phyloP scores from a whole-genome alignment of 108 stramenopile species.

The Mediolabrus comicus region DNA sequence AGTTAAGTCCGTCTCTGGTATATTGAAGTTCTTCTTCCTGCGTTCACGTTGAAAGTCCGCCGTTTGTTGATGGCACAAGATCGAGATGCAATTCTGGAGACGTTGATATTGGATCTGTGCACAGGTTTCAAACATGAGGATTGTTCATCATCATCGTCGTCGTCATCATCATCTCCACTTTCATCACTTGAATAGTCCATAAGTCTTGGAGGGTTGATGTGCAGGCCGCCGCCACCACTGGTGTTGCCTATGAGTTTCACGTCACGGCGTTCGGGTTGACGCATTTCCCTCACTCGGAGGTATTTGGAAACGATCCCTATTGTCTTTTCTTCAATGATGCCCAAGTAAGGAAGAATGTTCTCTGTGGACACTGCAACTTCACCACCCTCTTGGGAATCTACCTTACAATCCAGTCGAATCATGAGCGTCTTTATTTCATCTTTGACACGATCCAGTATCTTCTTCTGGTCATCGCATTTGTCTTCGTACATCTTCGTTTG shows the following conservation, averaged over 20 bases:
- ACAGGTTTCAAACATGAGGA: conserved; percentile 28
- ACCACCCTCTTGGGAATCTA: conserved; percentile 20
- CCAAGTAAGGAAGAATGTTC: conserved; percentile 80
- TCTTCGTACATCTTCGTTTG: conserved; percentile 63
- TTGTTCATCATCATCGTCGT: conserved; percentile 10
- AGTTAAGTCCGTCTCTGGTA: not conserved
- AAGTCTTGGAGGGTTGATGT: conserved; percentile 78
- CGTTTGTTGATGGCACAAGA: no score
- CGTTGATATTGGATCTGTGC: conserved; percentile 66
- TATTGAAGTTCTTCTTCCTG: not conserved
- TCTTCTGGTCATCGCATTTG: conserved; percentile 53
- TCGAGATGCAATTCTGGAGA: conserved; percentile 54
- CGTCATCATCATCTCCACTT: conserved; percentile 42
- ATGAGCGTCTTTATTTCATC: conserved; percentile 60
- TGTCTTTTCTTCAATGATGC: conserved; percentile 70
- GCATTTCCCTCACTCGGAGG: conserved; percentile 14
- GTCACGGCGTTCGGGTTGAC: not conserved
- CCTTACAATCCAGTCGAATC: conserved; percentile 48
- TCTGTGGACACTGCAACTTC: conserved; percentile 67
- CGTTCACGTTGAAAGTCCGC: not conserved
- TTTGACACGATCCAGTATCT: conserved; percentile 65
- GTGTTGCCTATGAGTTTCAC: conserved; percentile 35
- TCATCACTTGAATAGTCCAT: conserved; percentile 73
- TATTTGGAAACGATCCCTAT: conserved; percentile 58
- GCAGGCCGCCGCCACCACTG: conserved; percentile 53